These are phyloP conservation scores for Backusella westeae DNA, from an alignment of 192 early-diverging fungal species.

Conservation along the genomic window DNA sequence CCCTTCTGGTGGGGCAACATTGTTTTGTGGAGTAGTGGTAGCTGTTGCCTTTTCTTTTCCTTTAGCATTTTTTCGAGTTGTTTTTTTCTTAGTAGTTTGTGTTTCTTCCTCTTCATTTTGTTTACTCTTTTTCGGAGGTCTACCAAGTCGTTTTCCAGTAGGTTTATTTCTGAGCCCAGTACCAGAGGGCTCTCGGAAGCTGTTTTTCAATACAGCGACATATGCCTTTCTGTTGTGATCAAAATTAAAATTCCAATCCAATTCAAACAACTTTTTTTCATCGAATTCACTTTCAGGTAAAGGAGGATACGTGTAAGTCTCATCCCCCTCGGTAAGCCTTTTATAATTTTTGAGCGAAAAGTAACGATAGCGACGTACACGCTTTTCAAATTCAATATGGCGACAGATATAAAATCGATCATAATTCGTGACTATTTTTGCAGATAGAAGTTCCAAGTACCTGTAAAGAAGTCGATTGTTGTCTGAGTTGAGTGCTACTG, in stretches of 20 bases:
- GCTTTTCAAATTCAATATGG: conserved; percentile 23
- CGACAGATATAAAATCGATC: conserved; percentile 11
- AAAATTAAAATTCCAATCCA: not conserved
- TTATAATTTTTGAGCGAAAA: not conserved
- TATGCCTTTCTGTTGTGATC: not conserved
- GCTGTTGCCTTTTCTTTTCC: not conserved
- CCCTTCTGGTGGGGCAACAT: not conserved
- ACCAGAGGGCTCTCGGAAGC: not conserved
- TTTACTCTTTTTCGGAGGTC: not conserved
- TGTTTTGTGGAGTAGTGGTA: not conserved
- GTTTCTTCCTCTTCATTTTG: not conserved
- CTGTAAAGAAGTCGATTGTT: conserved; percentile 6
- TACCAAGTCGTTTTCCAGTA: not conserved
- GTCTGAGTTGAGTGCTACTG: not conserved
- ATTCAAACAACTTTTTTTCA: not conserved
- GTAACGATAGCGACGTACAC: conserved; percentile 20
- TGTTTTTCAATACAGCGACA: not conserved
- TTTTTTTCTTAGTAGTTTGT: not conserved
- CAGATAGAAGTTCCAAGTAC: conserved; percentile 3
- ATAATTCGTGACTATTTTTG: not conserved
- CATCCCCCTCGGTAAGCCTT: not conserved
- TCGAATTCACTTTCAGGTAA: not conserved
- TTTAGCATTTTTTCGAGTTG: not conserved
- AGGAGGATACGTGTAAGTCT: not conserved
- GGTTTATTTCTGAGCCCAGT: not conserved